Base-by-base conservation (phyloP, 495 filamentous ascomycete genomes). In the Penicillium cinerascens region DNA sequence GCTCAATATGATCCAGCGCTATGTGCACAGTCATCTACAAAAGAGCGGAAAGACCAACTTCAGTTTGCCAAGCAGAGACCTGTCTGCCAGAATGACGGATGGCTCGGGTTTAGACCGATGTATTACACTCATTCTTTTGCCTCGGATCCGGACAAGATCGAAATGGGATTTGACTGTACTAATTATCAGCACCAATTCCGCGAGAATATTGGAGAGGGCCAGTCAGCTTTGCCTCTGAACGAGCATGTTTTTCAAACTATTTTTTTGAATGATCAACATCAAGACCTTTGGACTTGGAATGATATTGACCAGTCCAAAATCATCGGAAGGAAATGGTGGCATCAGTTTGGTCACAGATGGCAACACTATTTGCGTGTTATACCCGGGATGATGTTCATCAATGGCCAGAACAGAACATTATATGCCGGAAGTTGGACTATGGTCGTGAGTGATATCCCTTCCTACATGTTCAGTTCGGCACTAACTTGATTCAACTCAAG, bases 131-230 rank as follows among this genome's bases (percentile, higher is more conserved):
- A 89, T 47, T 80, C 76, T 13, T 90, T 89, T 61, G 59, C 70
- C 9, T 58, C 78, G 11, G 84, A 87, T 55, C 78, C 76, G 10
- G 73, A 75, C 11, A 87, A 88, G 56, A 85, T 95, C 8, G 89
- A 95, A 59, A 92, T 95, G 88, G 86, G 81, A 54, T 95, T 92
- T 66, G 87, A 92, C 65, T 89, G 86, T 69, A 87, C 84, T 16
- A 87, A 89, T 59, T 95, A 95, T 70, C 89, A 95, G 62, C 77
- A 86, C 52, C 89, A 95, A 66, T 91, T 95, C 61, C 82, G 84
- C 1, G 72, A 76, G 35, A 64, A 67, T 13, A 27, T 72, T n/a
- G 65, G 69, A 1, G 66, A 68, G 4, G 71, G 76, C 6, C 59
- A 65, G 11, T 55, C 69, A 0, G 55, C 73, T 3, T 67, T 73